Percentiles rank a stretch among this genome's conserved stretches.
These are phyloP conservation scores for Mycena amicta DNA, from an alignment of 768 basidiomycete genomes.

Conservation along the genomic window DNA sequence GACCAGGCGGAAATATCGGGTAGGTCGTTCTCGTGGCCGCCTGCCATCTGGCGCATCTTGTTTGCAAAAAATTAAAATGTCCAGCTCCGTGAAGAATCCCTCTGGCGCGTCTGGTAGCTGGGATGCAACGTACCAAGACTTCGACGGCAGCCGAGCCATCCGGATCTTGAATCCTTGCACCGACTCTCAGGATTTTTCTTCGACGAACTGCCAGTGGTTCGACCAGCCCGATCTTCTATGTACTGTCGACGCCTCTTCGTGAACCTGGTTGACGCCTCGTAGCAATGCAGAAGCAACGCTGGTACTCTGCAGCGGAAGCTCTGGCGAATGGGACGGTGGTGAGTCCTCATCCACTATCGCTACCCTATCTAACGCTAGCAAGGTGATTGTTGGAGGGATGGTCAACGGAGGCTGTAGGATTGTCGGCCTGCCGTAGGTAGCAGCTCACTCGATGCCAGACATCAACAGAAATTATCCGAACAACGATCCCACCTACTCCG, in stretches of 20 bases:
- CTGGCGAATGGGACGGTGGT: constrained; percentile 28
- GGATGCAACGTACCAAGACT: constrained; percentile 78
- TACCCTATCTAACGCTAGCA: constrained; percentile 81
- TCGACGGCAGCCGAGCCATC: constrained; percentile 78
- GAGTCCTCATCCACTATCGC: too few species aligned
- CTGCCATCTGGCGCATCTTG: constrained; percentile 52
- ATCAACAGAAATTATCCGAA: constrained; percentile 77
- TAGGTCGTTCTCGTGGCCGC: too few species aligned
- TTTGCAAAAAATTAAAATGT: too few species aligned
- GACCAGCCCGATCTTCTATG: constrained; percentile 60
- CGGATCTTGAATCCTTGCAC: constrained; percentile 82
- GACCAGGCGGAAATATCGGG: constrained; percentile 61
- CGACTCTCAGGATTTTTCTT: constrained; percentile 46
- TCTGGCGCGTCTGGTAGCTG: too few species aligned
- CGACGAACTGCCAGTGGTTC: constrained; percentile 67
- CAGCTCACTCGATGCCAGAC: constrained; percentile 25
- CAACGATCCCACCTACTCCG: constrained; percentile 59
- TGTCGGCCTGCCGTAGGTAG: neutral
- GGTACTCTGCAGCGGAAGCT: constrained; percentile 80
- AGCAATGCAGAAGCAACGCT: constrained; percentile 67
- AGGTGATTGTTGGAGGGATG: constrained; percentile 83
- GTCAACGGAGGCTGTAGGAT: constrained; percentile 61
- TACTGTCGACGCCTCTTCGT: neutral
- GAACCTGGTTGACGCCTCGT: neutral
- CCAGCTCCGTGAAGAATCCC: too few species aligned